phyloP scores from a whole-genome alignment of 768 basidiomycete genomes.

The Chiua virens region DNA sequence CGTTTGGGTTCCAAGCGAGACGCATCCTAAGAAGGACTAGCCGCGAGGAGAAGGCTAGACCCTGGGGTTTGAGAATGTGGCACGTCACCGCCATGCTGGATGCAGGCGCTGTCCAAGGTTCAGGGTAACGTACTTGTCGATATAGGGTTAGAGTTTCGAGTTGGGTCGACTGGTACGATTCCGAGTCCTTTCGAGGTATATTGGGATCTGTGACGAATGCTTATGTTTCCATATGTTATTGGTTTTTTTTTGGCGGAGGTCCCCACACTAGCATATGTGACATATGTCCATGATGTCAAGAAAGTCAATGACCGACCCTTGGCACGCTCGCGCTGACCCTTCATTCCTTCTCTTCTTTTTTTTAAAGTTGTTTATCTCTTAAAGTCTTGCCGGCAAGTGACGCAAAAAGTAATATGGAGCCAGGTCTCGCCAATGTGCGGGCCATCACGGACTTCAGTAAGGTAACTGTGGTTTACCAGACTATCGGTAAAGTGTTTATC shows the following conservation, averaged over 20 bases:
- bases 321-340: neutral
- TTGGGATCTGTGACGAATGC: too few relatives aligned
- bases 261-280: conserved; percentile 3
- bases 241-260: too few relatives aligned
- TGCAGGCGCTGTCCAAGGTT: conserved; percentile 2
- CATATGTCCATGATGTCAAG: too few relatives aligned
- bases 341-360: neutral
- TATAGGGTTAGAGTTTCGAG: neutral
- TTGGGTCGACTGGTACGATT: neutral
- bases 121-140: conserved; percentile 20
- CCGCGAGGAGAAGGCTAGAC: conserved; percentile 1
- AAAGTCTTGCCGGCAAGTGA: neutral
- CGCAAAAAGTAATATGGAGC: too few relatives aligned
- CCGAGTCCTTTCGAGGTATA: conserved; percentile 12
- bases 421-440: too few relatives aligned
- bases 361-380: neutral
- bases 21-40: conserved; percentile 5
- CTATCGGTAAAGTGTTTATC: conserved; percentile 12
- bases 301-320: too few relatives aligned
- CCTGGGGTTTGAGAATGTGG: conserved; percentile 8
- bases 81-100: conserved; percentile 6
- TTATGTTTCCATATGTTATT: too few relatives aligned
- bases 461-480: conserved; percentile 5
- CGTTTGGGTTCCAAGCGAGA: conserved; percentile 31
- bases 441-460: too few relatives aligned